Percentiles rank a stretch among this genome's conserved stretches.
Conservation (phyloP, 2,329 filamentous ascomycete species). For the Aspergillus hiratsukae region DNA sequence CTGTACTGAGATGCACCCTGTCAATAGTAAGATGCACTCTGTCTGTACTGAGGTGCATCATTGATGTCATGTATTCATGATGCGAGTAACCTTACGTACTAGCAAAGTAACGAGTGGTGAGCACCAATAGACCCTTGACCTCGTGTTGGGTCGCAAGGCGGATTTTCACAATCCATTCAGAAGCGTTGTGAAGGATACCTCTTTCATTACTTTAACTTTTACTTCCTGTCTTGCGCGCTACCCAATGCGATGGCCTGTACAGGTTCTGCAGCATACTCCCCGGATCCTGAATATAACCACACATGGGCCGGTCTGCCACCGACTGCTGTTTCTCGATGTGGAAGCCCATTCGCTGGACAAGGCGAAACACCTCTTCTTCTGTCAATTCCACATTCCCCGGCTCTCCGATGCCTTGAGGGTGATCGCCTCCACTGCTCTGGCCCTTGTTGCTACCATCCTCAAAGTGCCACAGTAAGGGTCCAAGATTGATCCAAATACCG, state of each 20-base stretch:
- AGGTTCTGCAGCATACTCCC: constrained; percentile 80
- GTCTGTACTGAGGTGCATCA: neutral
- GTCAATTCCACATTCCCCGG: constrained; percentile 87
- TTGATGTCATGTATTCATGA: neutral
- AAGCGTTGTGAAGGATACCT: too few species aligned
- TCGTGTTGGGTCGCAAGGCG: neutral
- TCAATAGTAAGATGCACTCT: too few species aligned
- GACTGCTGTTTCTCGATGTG: constrained; percentile 60
- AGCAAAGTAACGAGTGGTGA: neutral
- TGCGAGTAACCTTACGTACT: neutral
- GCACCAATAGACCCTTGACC: neutral
- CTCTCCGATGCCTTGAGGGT: constrained; percentile 67
- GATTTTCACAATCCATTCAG: neutral
- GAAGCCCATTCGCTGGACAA: constrained; percentile 75
- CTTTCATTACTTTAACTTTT: neutral
- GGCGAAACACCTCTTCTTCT: constrained; percentile 76
- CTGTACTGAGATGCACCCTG: too few species aligned
- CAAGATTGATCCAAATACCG: constrained; percentile 83
- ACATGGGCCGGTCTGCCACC: constrained; percentile 50
- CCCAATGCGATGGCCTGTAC: constrained; percentile 79
- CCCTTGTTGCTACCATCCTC: constrained; percentile 52
- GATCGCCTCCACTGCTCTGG: constrained; percentile 15
- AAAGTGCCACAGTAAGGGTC: constrained; percentile 93
- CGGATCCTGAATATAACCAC: constrained; percentile 80
- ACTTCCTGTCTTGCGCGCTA: constrained; percentile 57